phyloP scores from a whole-genome alignment of 495 filamentous ascomycete genomes.

The Penicillium daleae region DNA sequence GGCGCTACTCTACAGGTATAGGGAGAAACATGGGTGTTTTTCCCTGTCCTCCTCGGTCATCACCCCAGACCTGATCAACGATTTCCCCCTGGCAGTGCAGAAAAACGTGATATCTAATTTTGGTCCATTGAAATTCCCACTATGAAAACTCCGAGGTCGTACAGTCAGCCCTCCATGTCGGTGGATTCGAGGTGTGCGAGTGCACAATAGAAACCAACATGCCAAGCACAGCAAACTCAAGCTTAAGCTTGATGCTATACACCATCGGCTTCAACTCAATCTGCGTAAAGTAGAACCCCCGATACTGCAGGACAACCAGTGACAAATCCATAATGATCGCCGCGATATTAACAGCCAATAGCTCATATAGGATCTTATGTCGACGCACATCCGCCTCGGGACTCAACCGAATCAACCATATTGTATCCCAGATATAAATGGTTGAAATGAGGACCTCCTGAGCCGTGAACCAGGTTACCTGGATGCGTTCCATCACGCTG shows the following conservation, averaged over 20 bases:
- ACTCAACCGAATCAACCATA: conserved; percentile 37
- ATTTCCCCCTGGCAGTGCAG: too few relatives aligned
- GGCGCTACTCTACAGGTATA: too few relatives aligned
- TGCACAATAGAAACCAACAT: conserved; percentile 30
- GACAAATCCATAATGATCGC: conserved; percentile 49
- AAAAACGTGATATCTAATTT: too few relatives aligned
- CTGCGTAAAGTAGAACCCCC: conserved; percentile 50
- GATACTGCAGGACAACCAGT: conserved; percentile 51
- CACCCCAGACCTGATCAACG: too few relatives aligned
- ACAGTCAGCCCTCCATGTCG: conserved; percentile 13
- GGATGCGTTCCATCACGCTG: conserved; percentile 51
- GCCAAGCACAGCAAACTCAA: conserved; percentile 57
- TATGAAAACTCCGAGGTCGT: conserved; percentile 10
- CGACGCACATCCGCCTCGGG: conserved; percentile 35
- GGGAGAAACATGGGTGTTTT: too few relatives aligned
- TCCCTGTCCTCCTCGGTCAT: too few relatives aligned
- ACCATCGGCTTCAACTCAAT: conserved; percentile 50
- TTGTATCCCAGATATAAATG: conserved; percentile 52
- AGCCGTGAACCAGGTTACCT: conserved; percentile 52
- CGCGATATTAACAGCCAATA: conserved; percentile 49
- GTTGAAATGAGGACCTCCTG: conserved; percentile 55
- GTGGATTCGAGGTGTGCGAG: conserved; percentile 25
- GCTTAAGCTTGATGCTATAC: conserved; percentile 59
- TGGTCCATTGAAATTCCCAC: too few relatives aligned
- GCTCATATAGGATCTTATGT: conserved; percentile 42